These are phyloP conservation scores for Aspergillus awamori DNA, from an alignment of 2,329 filamentous ascomycete genomes.

Conservation along the genomic window DNA sequence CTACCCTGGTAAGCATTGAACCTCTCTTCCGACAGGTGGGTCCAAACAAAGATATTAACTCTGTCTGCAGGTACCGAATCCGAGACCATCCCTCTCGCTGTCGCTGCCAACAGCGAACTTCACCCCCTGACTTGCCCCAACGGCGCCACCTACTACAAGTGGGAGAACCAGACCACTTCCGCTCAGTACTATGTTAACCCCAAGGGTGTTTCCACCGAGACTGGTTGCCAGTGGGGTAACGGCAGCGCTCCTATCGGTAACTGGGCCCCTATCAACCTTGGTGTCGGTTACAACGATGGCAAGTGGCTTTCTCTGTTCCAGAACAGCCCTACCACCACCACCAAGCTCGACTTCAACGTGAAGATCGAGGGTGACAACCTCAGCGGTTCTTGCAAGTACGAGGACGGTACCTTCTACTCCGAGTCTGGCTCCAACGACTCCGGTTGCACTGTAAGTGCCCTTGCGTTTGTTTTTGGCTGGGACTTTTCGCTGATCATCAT, in stretches of 20 bases:
- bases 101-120: conserved; percentile 59
- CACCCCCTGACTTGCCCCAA: conserved; percentile 75
- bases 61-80: conserved; percentile 65
- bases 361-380: conserved; percentile 69
- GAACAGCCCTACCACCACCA: conserved; percentile 74
- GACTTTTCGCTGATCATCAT: not conserved
- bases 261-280: conserved; percentile 84
- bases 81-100: conserved; percentile 77
- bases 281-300: conserved; percentile 71
- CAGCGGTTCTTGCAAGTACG: conserved; percentile 65
- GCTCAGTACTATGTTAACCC: conserved; percentile 98
- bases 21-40: not conserved
- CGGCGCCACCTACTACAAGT: conserved; percentile 72
- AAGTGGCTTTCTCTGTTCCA: conserved; percentile 85
- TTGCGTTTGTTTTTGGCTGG: conserved; percentile 25
- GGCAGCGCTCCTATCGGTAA: conserved; percentile 68
- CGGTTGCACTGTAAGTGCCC: conserved; percentile 78
- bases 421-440: conserved; percentile 52
- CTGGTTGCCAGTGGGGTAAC: conserved; percentile 77
- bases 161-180: conserved; percentile 73
- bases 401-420: conserved; percentile 64
- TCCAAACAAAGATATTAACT: conserved; percentile 6
- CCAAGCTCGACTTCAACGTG: conserved; percentile 75
- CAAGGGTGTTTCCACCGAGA: conserved; percentile 64
- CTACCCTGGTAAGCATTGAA: conserved; percentile 72